A percentile compares a stretch with the other conserved stretches of the same genome.
Conservation (phyloP, 202 grass and related monocot species). For the Elaeis oleifera region DNA sequence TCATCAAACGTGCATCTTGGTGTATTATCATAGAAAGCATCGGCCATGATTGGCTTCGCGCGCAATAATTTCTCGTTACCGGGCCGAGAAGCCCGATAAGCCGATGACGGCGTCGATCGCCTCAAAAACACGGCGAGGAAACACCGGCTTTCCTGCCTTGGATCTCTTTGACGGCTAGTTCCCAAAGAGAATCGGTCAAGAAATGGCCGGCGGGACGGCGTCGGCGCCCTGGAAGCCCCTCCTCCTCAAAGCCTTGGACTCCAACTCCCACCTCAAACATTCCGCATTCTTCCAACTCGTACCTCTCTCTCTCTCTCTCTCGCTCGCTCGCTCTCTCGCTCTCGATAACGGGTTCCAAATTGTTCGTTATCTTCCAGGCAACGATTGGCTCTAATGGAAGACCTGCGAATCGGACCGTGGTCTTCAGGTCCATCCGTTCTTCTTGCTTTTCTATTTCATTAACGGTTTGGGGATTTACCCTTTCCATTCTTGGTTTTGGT, state of each 20-base stretch:
- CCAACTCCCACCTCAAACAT: slow-evolving; percentile 73
- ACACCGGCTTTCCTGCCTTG: no score
- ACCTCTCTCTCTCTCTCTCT: background rate
- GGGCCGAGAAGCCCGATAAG: no score
- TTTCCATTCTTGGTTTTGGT: background rate
- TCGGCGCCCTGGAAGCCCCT: slow-evolving; percentile 12
- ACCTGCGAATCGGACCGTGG: slow-evolving; percentile 88
- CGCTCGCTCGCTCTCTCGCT: background rate
- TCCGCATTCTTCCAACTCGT: slow-evolving; percentile 84
- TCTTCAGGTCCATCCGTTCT: slow-evolving; percentile 41
- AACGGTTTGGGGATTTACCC: background rate
- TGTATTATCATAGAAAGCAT: no score
- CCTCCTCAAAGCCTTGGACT: slow-evolving; percentile 53
- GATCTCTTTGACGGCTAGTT: no score
- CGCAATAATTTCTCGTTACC: no score
- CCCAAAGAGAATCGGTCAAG: background rate
- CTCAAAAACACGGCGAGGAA: no score
- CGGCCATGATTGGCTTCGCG: no score
- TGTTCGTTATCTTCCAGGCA: slow-evolving; percentile 35
- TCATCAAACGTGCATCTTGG: no score
- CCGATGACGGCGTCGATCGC: no score
- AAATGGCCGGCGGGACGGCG: slow-evolving; percentile 4
- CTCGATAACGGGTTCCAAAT: background rate
- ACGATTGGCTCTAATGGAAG: slow-evolving; percentile 47
- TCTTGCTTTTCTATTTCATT: background rate